These are phyloP conservation scores for Adenanthera pavonina DNA, from an alignment of 306 rosid species.

Conservation along the genomic window DNA sequence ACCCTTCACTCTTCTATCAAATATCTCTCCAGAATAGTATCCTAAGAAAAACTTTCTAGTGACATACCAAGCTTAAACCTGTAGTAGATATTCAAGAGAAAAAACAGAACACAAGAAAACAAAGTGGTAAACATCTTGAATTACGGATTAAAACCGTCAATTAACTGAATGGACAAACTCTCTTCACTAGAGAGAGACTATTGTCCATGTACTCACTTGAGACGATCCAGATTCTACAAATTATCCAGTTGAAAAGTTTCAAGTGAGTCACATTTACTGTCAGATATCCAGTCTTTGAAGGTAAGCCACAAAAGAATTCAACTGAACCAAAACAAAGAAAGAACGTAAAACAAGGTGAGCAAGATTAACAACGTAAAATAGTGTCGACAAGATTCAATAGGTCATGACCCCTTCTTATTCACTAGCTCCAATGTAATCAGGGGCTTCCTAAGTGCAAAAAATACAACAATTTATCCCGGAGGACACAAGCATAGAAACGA, in stretches of 20 bases:
- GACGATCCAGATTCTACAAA: neutral
- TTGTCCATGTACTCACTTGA: neutral
- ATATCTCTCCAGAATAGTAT: no score
- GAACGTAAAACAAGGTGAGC: neutral
- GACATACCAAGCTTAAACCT: neutral
- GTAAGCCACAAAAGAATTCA: neutral
- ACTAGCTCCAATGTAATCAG: neutral
- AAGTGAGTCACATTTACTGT: neutral
- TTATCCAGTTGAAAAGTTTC: neutral
- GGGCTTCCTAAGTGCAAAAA: neutral
- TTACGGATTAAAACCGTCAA: neutral
- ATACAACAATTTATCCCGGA: neutral
- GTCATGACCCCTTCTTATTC: neutral
- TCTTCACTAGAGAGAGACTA: neutral
- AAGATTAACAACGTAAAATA: neutral
- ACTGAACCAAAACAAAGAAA: neutral
- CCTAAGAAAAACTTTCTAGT: neutral
- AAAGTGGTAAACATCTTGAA: neutral
- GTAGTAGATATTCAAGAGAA: neutral
- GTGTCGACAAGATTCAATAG: neutral
- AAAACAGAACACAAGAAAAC: neutral
- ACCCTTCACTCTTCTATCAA: neutral
- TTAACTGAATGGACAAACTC: neutral
- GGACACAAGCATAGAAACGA: neutral
- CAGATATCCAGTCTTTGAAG: neutral